Base-by-base conservation (phyloP, 495 filamentous ascomycete species). In the Penicillium manginii region DNA sequence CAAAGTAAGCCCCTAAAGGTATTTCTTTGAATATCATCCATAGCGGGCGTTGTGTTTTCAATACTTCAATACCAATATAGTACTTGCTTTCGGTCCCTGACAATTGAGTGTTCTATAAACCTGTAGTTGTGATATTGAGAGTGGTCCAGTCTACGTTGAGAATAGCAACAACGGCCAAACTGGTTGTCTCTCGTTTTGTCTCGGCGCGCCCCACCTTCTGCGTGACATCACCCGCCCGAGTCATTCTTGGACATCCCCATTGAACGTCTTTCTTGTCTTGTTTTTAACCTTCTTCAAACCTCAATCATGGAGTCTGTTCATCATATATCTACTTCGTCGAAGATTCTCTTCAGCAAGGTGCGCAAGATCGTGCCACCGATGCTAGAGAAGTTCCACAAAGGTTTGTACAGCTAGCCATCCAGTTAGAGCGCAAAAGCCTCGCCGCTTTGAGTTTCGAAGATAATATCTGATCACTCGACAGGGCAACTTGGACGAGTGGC, bases 301-400 rank as follows among this genome's bases (percentile, higher is more conserved):
- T 45, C 39, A 53, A 65, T 8, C 50, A 78, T 78, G 71, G 75
- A 78, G 55, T 65, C 73, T 4, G 66, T 67, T 43, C 76, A 78
- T 45, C 84, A 84, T 68, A 76, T 86, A 42, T 76, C 81, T 31
- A 67, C 73, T 52, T 74, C 83, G 3, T 87, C 86, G n/a, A 87
- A 87, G 72, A 88, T 90, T 55, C 78, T 96, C 31, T 80, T 98
- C 21, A 70, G 77, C 50, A 92, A 90, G 71, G 92, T 93, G 69
- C 88, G 89, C 79, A 91, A 89, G 73, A 89, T 98, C 73, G 84
- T 98, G 47, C 94, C 94, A 42, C 94, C 94, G 9, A 89, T 98
- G 88, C 84, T 98, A 11, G 92, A 94, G 68, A 92, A 85, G 60
- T 97, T 98, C 68, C 94, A 98, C 72, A 98, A 98, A 87, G 94